These are phyloP conservation scores for Cantharellus anzutake DNA, from an alignment of 768 basidiomycete genomes.

Conservation along the genomic window DNA sequence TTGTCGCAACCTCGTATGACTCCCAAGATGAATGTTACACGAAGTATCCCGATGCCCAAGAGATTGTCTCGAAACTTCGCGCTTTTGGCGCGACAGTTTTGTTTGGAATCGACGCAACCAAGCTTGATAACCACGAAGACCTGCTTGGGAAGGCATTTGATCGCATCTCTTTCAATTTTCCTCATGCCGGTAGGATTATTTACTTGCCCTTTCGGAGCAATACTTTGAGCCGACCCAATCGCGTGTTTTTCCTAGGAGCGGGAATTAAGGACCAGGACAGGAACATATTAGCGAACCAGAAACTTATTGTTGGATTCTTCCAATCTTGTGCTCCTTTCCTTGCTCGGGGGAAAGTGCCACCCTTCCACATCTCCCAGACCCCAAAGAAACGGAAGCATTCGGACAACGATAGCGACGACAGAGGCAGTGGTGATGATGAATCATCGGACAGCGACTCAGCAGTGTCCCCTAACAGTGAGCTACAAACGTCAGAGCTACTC, in stretches of 20 bases:
- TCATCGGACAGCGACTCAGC: neutral
- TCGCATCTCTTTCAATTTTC: constrained; percentile 86
- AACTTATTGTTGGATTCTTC: constrained; percentile 64
- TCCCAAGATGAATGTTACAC: constrained; percentile 48
- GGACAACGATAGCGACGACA: constrained; percentile 24
- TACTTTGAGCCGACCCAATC: neutral
- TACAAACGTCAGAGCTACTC: no score
- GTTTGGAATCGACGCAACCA: constrained; percentile 74
- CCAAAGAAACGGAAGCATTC: constrained; percentile 25
- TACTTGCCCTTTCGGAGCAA: neutral
- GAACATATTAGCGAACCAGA: constrained; percentile 79
- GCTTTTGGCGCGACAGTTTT: constrained; percentile 47
- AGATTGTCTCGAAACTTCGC: constrained; percentile 35
- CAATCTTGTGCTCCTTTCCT: constrained; percentile 49
- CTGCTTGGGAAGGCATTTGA: constrained; percentile 54
- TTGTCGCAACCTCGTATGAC: constrained; percentile 80
- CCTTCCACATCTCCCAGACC: constrained; percentile 23
- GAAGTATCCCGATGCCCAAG: constrained; percentile 57
- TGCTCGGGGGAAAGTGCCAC: constrained; percentile 28
- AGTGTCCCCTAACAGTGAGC: neutral
- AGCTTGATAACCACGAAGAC: constrained; percentile 35
- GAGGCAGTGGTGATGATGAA: constrained; percentile 17
- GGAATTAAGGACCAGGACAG: constrained; percentile 88
- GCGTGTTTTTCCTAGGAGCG: constrained; percentile 15
- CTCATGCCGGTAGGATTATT: constrained; percentile 59